phyloP scores from a whole-genome alignment of 2,329 filamentous ascomycete genomes.

The Ascochyta fabae region DNA sequence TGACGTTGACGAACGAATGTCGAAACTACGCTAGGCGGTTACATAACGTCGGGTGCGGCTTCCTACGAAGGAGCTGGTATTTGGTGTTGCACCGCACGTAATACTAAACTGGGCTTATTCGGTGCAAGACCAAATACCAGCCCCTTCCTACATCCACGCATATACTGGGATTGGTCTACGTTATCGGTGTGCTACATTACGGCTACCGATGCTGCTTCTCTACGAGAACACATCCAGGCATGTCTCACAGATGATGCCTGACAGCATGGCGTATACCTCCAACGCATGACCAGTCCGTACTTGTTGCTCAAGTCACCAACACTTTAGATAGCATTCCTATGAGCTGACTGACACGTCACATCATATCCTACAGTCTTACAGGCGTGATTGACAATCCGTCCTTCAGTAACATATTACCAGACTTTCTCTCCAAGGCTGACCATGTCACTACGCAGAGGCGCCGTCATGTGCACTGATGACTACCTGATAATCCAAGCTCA shows the following conservation, averaged over 20 bases:
- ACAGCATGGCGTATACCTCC: background rate
- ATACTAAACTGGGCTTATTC: no score
- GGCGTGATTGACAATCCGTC: background rate
- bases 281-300: background rate
- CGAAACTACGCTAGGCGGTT: background rate
- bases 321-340: background rate
- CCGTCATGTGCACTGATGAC: background rate
- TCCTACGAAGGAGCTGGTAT: background rate
- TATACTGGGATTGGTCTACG: background rate
- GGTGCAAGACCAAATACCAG: no score
- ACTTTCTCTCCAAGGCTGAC: background rate
- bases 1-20: background rate
- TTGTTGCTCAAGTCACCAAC: background rate
- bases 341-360: background rate
- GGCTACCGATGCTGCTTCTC: background rate
- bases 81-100: no score
- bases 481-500: background rate
- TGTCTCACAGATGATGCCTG: background rate
- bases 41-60: background rate
- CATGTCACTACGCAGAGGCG: background rate
- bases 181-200: no score
- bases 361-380: constrained; percentile 1
- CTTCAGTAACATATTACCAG: background rate
- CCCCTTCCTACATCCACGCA: background rate
- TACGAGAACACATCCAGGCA: background rate